Percentiles rank a stretch among this genome's conserved stretches.
Conservation (phyloP, 352 stramenopile genomes). For the Peronospora tabacina region DNA sequence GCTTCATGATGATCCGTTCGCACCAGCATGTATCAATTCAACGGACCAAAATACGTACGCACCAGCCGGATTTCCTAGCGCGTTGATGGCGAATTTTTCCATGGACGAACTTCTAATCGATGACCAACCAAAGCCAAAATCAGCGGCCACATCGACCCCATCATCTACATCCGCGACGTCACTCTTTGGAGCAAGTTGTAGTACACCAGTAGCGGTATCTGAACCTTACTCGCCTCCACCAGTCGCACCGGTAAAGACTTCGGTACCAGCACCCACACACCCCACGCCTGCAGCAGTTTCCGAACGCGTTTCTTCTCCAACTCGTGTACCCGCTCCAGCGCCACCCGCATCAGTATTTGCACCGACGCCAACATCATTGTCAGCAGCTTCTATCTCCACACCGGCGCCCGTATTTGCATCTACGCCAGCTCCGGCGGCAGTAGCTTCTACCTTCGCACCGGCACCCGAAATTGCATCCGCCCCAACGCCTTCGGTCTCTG, state of each 20-base stretch:
- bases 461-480: neutral
- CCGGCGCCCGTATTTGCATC: slow-evolving; percentile 7
- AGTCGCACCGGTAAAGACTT: slow-evolving; percentile 7
- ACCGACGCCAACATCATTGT: neutral
- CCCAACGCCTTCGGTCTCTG: neutral
- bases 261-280: slow-evolving; percentile 10
- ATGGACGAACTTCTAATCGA: slow-evolving; percentile 36
- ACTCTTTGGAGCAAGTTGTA: slow-evolving; percentile 24
- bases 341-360: slow-evolving; percentile 18
- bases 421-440: slow-evolving; percentile 2
- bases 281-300: slow-evolving; percentile 9
- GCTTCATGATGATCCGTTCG: slow-evolving; percentile 27
- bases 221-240: slow-evolving; percentile 6
- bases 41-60: slow-evolving; percentile 9
- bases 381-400: no score
- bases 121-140: slow-evolving; percentile 18
- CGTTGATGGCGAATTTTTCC: slow-evolving; percentile 37
- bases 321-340: slow-evolving; percentile 4
- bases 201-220: slow-evolving; percentile 5
- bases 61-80: slow-evolving; percentile 27
- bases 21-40: slow-evolving; percentile 16
- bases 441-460: slow-evolving; percentile 4
- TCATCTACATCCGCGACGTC: slow-evolving; percentile 18
- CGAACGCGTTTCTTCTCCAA: slow-evolving; percentile 2
- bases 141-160: slow-evolving; percentile 9